Evolutionary conservation across 768 basidiomycete genomes (phyloP), one percentile per base, ranked within the genome.

Genomic region (Pleurotus platypus): DNA sequence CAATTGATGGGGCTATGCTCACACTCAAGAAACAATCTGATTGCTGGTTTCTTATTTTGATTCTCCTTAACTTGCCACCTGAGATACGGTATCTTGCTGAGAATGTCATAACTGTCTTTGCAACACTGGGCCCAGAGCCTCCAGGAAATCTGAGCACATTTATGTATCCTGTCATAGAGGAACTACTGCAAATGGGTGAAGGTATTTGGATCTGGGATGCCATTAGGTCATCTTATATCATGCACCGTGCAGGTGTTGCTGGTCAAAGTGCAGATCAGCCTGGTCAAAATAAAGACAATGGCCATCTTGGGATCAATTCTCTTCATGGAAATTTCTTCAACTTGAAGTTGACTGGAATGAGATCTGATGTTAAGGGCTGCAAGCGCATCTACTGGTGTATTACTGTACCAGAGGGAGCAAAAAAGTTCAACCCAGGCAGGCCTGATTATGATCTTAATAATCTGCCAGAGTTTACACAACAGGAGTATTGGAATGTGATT

Each of bases 201-300:
- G 71, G 71, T 5, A 59, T 71, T 2, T 72, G 71, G 71, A 69
- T 67, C 1, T 72, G 69, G 67, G 69, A 70, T 67, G 66, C 69
- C 7, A 1, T 71, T 8, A 55, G 65, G 6, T 63, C 61, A 13
- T 46, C 60, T 1, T 66, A 67, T 53, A 66, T 69, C 58, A 39
- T 70, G 5, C 20, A 58, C 16, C 57, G 60, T 11, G 60, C 60
- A 4, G 58, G 59, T 58, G 55, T 67, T 37, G 61, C 57, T 18
- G 61, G 67, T 57, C 60, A 47, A 5, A 50, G 63, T 13, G 72
- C 70, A 11, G 72, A 72, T 61, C 70, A 69, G 70, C 58, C 69
- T 16, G 70, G 69, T 2, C 70, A 68, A 16, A 67, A 68, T 8
- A 74, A 74, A 51, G 42, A 69, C 13, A 69, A 64, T 67, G 66